Evolutionary conservation across 495 filamentous ascomycete genomes (phyloP).

Genomic region (Acidiella bohemica): DNA sequence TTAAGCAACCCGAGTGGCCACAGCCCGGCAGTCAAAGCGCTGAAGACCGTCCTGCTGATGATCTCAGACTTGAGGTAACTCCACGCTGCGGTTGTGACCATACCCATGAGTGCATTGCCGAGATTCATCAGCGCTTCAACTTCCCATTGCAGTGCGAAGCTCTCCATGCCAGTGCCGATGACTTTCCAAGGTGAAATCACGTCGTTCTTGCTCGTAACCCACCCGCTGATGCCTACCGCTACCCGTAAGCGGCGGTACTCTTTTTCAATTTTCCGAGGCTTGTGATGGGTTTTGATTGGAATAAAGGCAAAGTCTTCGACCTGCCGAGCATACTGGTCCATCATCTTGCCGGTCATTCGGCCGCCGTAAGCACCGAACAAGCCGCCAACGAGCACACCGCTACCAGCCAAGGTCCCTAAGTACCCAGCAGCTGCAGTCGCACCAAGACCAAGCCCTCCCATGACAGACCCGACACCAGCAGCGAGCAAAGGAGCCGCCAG

Average conservation of each 20-base stretch:
- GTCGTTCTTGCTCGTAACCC: constrained; percentile 59
- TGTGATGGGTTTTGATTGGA: constrained; percentile 43
- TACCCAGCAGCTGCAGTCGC: constrained; percentile 66
- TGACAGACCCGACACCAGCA: constrained; percentile 67
- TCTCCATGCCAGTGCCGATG: constrained; percentile 54
- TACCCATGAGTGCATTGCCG: constrained; percentile 56
- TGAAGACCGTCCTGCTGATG: constrained; percentile 63
- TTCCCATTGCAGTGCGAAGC: constrained; percentile 80
- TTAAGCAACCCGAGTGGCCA: constrained; percentile 72
- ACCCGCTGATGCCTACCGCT: constrained; percentile 70
- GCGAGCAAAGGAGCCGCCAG: constrained; percentile 72
- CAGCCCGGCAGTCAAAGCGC: constrained; percentile 50
- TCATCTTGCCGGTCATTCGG: constrained; percentile 69
- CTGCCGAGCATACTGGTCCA: constrained; percentile 76
- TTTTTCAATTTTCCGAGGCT: constrained; percentile 26
- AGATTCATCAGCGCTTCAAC: constrained; percentile 62
- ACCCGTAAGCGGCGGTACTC: constrained; percentile 61
- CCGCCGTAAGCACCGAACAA: constrained; percentile 85
- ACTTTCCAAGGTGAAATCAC: constrained; percentile 63
- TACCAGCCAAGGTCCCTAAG: constrained; percentile 65
- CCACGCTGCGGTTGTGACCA: constrained; percentile 69
- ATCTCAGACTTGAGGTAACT: constrained; percentile 63
- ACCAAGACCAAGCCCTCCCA: constrained; percentile 69
- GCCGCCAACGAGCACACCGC: constrained; percentile 60
- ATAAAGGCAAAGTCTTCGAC: constrained; percentile 83